A percentile compares a stretch with the other conserved stretches of the same genome.
phyloP scores from a whole-genome alignment of 2,329 filamentous ascomycete species.

The Penicillium sp. region DNA sequence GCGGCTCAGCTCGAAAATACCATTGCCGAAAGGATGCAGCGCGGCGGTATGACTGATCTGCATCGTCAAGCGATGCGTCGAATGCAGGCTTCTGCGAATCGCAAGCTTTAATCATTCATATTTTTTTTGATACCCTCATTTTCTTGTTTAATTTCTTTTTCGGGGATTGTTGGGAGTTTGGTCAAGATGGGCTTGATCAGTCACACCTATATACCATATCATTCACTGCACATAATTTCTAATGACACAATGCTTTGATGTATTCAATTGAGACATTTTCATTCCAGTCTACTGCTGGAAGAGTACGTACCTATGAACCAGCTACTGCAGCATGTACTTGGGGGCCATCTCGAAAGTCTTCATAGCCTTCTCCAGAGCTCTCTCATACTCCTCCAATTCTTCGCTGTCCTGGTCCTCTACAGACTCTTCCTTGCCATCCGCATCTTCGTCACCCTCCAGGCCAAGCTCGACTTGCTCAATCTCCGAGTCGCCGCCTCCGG shows the following conservation, averaged over 20 bases:
- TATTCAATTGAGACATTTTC: neutral
- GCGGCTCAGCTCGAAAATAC: slow-evolving; percentile 63
- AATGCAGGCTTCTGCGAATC: slow-evolving; percentile 69
- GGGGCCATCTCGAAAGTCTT: slow-evolving; percentile 31
- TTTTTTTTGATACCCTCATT: slow-evolving; percentile 18
- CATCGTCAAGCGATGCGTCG: slow-evolving; percentile 79
- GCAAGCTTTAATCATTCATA: slow-evolving; percentile 26
- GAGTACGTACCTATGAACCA: neutral
- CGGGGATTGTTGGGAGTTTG: slow-evolving; percentile 7
- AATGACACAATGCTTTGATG: slow-evolving; percentile 11
- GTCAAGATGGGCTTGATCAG: neutral
- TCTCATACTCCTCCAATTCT: slow-evolving; percentile 28
- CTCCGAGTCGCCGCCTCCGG: neutral
- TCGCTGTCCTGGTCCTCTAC: slow-evolving; percentile 24
- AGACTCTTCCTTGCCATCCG: neutral
- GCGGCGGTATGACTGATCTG: slow-evolving; percentile 71
- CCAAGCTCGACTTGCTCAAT: slow-evolving; percentile 10
- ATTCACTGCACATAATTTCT: slow-evolving; percentile 18
- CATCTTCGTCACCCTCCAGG: slow-evolving; percentile 2
- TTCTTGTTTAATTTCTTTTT: slow-evolving; percentile 14
- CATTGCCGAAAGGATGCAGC: slow-evolving; percentile 76
- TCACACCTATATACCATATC: neutral
- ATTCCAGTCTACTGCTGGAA: neutral
- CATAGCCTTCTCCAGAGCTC: slow-evolving; percentile 29
- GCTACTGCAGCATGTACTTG: slow-evolving; percentile 25